Evolutionary conservation across 257 asterid genomes (phyloP).

Genomic region (Thymus mandschuricus): DNA sequence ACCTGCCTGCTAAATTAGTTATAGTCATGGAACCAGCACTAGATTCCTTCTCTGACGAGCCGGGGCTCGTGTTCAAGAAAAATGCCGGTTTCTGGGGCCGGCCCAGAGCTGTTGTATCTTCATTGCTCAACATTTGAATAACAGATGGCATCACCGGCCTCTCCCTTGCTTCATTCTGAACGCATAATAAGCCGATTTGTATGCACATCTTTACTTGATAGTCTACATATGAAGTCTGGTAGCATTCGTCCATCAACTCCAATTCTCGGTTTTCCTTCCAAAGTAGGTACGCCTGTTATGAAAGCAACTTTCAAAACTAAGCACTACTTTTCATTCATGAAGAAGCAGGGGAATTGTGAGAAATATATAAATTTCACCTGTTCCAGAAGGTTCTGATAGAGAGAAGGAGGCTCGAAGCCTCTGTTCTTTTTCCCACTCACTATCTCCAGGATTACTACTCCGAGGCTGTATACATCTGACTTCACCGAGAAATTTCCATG

Average conservation of each 20-base stretch:
- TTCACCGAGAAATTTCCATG: slow-evolving; percentile 14
- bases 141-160: slow-evolving; percentile 32
- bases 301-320: background rate
- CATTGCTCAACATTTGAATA: slow-evolving; percentile 25
- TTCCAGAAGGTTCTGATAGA: slow-evolving; percentile 7
- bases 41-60: background rate
- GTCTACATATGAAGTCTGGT: background rate
- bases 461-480: slow-evolving; percentile 30
- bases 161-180: slow-evolving; percentile 18
- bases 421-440: slow-evolving; percentile 26
- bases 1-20: too few relatives aligned
- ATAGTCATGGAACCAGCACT: too few relatives aligned
- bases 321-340: background rate
- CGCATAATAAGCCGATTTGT: slow-evolving; percentile 28
- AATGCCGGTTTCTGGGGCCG: slow-evolving; percentile 22
- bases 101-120: background rate
- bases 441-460: slow-evolving; percentile 30
- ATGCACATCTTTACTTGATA: slow-evolving; percentile 29
- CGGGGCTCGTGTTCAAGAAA: background rate
- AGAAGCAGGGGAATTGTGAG: too few relatives aligned
- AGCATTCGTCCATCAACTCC: slow-evolving; percentile 29
- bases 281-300: background rate
- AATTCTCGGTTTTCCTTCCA: slow-evolving; percentile 13
- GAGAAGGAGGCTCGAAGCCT: background rate
- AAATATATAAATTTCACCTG: background rate